Evolutionary conservation across 148 eudicot genomes (phyloP).

Genomic region (Rheum nobile): DNA sequence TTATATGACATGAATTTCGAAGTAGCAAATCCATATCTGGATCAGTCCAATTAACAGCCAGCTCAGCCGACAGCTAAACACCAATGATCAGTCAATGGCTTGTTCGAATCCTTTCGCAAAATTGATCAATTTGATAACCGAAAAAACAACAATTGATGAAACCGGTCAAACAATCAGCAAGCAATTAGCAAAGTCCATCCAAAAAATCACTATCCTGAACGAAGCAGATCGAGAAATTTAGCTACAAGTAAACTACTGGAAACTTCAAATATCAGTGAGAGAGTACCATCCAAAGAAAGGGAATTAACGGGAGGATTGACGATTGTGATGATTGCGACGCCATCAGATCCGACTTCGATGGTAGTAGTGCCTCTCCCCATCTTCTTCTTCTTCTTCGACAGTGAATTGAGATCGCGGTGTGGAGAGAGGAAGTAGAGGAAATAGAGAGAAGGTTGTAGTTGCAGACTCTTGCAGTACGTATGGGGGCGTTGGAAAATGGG

Average conservation of each 20-base stretch:
- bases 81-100: background rate
- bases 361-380: slow-evolving; percentile 14
- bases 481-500: slow-evolving; percentile 7
- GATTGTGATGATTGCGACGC: slow-evolving; percentile 37
- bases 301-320: slow-evolving; percentile 43
- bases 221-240: background rate
- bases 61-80: background rate
- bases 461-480: background rate
- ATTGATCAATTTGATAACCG: background rate
- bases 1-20: background rate
- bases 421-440: background rate
- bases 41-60: background rate
- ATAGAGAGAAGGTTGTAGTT: background rate
- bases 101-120: background rate
- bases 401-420: background rate
- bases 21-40: background rate
- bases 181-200: background rate
- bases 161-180: background rate
- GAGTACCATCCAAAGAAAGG: slow-evolving; percentile 31
- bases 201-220: background rate
- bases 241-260: background rate
- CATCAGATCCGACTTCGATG: slow-evolving; percentile 39
- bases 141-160: background rate
- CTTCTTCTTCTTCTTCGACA: background rate
- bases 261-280: background rate